Conservation (phyloP, 2,329 filamentous ascomycete genomes). For the Tolypocladium album region DNA sequence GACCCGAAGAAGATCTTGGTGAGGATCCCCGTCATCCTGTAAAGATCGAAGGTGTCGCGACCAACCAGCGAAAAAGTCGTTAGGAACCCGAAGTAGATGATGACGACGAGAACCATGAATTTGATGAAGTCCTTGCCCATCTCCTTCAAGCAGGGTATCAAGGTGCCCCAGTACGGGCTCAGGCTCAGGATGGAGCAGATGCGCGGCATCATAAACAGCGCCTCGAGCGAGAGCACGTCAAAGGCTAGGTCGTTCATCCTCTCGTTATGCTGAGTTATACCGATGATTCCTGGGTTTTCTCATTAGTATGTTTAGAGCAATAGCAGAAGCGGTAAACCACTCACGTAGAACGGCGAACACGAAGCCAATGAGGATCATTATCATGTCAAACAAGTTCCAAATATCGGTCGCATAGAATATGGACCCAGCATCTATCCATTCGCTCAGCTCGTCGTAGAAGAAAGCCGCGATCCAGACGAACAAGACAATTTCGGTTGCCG, state of each 20-base stretch:
- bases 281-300: conserved; percentile 17
- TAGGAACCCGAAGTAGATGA: conserved; percentile 79
- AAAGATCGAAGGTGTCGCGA: conserved; percentile 54
- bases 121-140: conserved; percentile 92
- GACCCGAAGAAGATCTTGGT: conserved; percentile 76
- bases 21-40: conserved; percentile 63
- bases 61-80: conserved; percentile 76
- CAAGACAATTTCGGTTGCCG: conserved; percentile 57
- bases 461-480: conserved; percentile 85
- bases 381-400: conserved; percentile 65
- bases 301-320: conserved; percentile 3
- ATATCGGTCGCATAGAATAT: conserved; percentile 78
- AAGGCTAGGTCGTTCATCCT: conserved; percentile 69
- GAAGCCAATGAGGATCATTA: conserved; percentile 63
- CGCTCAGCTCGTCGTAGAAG: conserved; percentile 76
- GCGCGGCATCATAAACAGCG: conserved; percentile 79
- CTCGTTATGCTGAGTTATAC: conserved; percentile 38
- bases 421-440: conserved; percentile 76
- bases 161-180: conserved; percentile 80
- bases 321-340: conserved; percentile 17
- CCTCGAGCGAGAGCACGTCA: conserved; percentile 81
- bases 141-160: conserved; percentile 84
- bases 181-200: conserved; percentile 81
- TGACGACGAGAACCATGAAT: conserved; percentile 68
- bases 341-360: conserved; percentile 62